Evolutionary conservation across 1,284 basidiomycete species (phyloP).

Genomic region (Boletus semigastroideus): DNA sequence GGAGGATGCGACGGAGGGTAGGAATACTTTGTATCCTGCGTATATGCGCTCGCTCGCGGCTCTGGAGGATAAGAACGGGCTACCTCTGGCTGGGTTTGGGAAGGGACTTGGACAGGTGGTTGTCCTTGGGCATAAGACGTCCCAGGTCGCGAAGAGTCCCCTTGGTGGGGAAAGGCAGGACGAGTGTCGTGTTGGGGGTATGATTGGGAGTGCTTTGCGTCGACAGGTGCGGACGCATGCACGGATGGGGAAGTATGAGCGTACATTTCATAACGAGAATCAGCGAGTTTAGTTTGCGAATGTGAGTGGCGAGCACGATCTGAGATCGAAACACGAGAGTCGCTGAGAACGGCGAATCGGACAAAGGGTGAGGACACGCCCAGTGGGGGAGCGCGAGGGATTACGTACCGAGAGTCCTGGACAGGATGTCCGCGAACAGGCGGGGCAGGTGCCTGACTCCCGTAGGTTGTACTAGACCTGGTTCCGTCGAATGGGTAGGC

Average conservation of each 20-base stretch:
- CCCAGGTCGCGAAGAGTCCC: constrained; percentile 22
- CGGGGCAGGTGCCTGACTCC: constrained; percentile 11
- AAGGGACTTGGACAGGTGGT: constrained; percentile 9
- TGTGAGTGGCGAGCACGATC: constrained; percentile 28
- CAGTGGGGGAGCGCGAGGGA: not conserved
- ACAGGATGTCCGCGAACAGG: constrained; percentile 21
- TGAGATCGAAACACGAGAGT: constrained; percentile 21
- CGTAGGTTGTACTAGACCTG: constrained; percentile 21
- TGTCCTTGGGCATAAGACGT: constrained; percentile 25
- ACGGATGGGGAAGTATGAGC: constrained; percentile 18
- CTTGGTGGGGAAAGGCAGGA: constrained; percentile 20
- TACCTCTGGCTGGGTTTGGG: constrained; percentile 20
- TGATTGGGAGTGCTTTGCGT: constrained; percentile 25
- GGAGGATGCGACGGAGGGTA: constrained; percentile 22
- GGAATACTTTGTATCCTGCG: constrained; percentile 25
- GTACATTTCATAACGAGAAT: constrained; percentile 31
- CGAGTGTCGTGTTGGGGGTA: constrained; percentile 28
- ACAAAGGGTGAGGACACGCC: not conserved
- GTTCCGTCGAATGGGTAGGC: constrained; percentile 23
- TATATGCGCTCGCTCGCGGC: constrained; percentile 24
- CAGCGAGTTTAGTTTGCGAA: constrained; percentile 20
- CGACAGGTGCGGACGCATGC: constrained; percentile 16
- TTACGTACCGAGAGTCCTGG: constrained; percentile 29
- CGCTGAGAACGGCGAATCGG: constrained; percentile 21
- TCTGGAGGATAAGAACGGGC: constrained; percentile 22